A percentile compares a stretch with the other conserved stretches of the same genome.
Conservation (phyloP, 139 green algal species). For the Coelastrella sp. region DNA sequence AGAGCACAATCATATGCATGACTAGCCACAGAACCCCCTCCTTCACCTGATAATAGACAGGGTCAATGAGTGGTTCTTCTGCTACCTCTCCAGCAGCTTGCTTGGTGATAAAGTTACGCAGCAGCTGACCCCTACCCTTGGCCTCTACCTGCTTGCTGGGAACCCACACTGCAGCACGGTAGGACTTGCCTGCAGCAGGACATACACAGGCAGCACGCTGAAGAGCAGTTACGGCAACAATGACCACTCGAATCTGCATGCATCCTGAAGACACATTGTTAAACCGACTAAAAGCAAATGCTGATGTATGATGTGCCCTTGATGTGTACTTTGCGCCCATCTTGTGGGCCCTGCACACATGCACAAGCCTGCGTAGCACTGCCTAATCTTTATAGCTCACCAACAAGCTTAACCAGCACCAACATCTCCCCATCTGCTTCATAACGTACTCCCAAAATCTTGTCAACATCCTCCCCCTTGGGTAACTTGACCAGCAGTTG, state of each 20-base stretch:
- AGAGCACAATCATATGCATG: too few species aligned
- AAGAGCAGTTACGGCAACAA: too few species aligned
- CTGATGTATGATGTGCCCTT: too few species aligned
- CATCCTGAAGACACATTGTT: too few species aligned
- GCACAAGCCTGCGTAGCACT: too few species aligned
- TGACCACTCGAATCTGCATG: too few species aligned
- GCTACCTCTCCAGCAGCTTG: background rate
- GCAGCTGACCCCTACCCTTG: conserved; percentile 1
- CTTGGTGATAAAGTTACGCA: conserved; percentile 53
- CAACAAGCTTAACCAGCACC: conserved; percentile 71
- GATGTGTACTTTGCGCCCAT: too few species aligned
- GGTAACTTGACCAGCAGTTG: conserved; percentile 29
- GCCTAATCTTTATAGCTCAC: too few species aligned
- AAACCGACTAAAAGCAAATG: too few species aligned
- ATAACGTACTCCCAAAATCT: conserved; percentile 43
- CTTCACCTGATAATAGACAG: conserved; percentile 42
- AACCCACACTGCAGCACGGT: conserved; percentile 50
- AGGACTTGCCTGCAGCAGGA: conserved; percentile 59
- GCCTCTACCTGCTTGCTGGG: background rate
- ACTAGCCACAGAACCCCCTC: too few species aligned
- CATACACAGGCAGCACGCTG: background rate
- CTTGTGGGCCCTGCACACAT: too few species aligned
- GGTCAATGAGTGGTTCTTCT: conserved; percentile 4
- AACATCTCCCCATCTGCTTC: conserved; percentile 31
- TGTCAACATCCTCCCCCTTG: conserved; percentile 33